Evolutionary conservation across 1,284 basidiomycete species (phyloP).

Genomic region (Tylopilus sp.): DNA sequence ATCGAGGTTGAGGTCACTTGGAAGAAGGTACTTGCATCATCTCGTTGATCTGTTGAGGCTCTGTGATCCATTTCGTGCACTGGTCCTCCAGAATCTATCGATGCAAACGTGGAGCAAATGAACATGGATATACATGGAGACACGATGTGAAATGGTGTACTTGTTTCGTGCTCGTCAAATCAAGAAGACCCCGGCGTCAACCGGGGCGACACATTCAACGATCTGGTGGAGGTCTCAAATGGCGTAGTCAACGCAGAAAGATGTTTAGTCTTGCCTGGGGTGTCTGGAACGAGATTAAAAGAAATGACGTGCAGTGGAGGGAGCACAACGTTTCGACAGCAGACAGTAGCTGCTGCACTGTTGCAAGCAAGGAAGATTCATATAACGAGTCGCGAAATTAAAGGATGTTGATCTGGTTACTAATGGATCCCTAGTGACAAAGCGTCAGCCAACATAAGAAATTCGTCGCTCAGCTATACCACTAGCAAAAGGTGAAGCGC

Average conservation of each 20-base stretch:
- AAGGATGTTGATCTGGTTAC: slow-evolving; percentile 88
- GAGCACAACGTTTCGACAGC: slow-evolving; percentile 17
- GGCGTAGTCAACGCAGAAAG: slow-evolving; percentile 3
- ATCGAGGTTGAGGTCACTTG: slow-evolving; percentile 37
- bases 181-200: slow-evolving; percentile 3
- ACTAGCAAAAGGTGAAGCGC: too few species aligned
- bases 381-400: slow-evolving; percentile 89
- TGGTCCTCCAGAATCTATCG: slow-evolving; percentile 81
- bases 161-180: slow-evolving; percentile 64
- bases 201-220: slow-evolving; percentile 2
- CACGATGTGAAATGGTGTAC: slow-evolving; percentile 25
- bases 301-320: background rate
- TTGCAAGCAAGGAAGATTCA: slow-evolving; percentile 69
- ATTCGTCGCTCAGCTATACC: too few species aligned
- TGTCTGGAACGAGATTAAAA: background rate
- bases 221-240: slow-evolving; percentile 2
- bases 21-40: slow-evolving; percentile 49
- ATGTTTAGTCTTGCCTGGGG: background rate
- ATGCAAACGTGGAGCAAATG: background rate
- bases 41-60: slow-evolving; percentile 71
- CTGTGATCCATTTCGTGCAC: slow-evolving; percentile 81
- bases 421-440: slow-evolving; percentile 68
- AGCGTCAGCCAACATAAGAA: background rate
- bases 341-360: slow-evolving; percentile 40
- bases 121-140: background rate